Base-by-base conservation (phyloP, 225 moss, liverwort and hornwort genomes). In the Pseudisothecium myosuroides region DNA sequence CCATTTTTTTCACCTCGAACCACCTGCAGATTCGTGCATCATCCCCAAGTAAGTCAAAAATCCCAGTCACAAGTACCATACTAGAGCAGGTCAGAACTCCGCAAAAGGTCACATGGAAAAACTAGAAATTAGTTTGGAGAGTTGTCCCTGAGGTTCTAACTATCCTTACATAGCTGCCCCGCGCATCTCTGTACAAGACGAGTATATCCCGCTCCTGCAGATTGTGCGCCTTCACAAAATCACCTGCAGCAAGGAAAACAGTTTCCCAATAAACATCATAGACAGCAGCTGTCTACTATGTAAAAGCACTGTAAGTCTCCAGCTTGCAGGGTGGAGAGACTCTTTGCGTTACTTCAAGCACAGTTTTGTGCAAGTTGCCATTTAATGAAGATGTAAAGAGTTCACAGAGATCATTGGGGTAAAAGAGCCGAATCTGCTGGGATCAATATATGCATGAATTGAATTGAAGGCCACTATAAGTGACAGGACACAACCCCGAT, bases 141-240 rank as follows among this genome's bases (percentile, higher is more conserved):
- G 11, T 45, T 24, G 64, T 82, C 45, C 47, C 47, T 49, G 24
- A 81, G 24, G 36, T 62, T 82, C 64, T 32, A 49, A 31, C 20
- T 49, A 47, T 64, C 82, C 93, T 89, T 91, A 94, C 94, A 84
- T 90, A 94, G 82, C 75, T 90, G 88, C 92, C 92, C 88, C 78
- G 86, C 45, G 89, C 81, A 52, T 94, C 92, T 89, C 92, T 91
- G 67, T 92, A 94, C 85, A 94, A 83, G 75, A 89, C 81, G 83
- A 94, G 90, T 61, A 83, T 76, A 65, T 94, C 94, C 86, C 92
- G 87, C 89, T 94, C 94, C 80, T 92, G 94, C 67, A 94, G 72
- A 83, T 91, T 90, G 61, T 90, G 91, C 19, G 83, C 89, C 84
- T 90, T 94, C 83, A 94, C 89, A 82, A 94, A 94, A 91, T 91